Base-by-base conservation (phyloP, 108 stramenopile genomes). In the Fragilaria crotonensis region DNA sequence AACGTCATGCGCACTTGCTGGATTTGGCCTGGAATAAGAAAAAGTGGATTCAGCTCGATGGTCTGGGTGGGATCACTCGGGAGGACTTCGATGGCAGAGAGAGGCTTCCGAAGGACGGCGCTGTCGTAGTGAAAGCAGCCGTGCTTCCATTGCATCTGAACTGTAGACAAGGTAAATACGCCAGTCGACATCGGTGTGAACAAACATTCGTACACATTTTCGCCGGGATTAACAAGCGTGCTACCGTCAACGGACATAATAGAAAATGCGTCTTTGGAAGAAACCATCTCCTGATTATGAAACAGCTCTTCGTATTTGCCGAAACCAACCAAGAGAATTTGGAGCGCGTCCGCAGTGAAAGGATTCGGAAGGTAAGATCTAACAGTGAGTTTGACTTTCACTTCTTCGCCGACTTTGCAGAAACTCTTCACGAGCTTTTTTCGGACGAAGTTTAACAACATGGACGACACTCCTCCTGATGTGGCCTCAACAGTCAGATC, bases 31-130 rank as follows among this genome's bases (percentile, higher is more conserved):
- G 89, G 85, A 21, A 90, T 71, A 26, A 91, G 59, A 46, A 73
- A 78, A 4, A 67, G 56, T 25, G 89, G 89, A 51, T 85, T 73
- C 18, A 87, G 33, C 29, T 72, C 63, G 20, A 87, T 63, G 14
- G 79, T 74, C 41, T 91, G 89, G 25, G 86, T 83, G 21, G 85
- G 81, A 50, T 83, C 74, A 65, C 76, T 79, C 4, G 89, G 84
- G 45, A 84, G 51, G 25, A 91, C 83, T 51, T 91, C 86, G 1
- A 91, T 67, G 41, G 80, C 75, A 5, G 78, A 57, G 30, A 85
- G 59, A 3, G 77, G 78, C 29, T 70, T 74, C 17, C 72, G 64
- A 27, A 81, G 33, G 11, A 79, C 59, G 31, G 80, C 70, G 45
- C 71, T 71, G 48, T 80, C 77, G 53, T 84, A 84, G 49, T 70